Percentiles rank a stretch among this genome's conserved stretches.
Evolutionary conservation across 768 basidiomycete species (phyloP).

Genomic region (Panellus pusillus): DNA sequence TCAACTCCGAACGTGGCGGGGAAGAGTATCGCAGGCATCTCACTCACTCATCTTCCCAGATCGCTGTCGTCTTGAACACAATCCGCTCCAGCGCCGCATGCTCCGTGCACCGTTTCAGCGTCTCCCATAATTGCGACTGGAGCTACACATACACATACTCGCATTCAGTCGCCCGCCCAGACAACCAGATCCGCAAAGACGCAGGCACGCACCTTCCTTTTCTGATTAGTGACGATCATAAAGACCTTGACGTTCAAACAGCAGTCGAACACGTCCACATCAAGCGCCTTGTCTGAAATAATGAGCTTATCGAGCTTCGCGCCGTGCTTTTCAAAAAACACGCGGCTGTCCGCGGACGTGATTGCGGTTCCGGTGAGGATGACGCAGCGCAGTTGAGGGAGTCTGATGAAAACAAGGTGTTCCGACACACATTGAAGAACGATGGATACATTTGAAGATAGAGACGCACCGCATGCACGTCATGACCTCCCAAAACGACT

Average conservation of each 20-base stretch:
- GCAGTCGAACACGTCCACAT: neutral
- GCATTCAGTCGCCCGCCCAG: neutral
- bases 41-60: neutral
- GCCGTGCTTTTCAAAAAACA: slow-evolving; percentile 2
- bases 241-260: neutral
- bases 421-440: too few species aligned
- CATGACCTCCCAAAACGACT: neutral
- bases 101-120: neutral
- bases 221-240: too few species aligned
- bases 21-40: too few species aligned
- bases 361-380: neutral
- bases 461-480: slow-evolving; percentile 3
- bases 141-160: neutral
- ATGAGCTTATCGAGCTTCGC: neutral
- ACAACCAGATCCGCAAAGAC: too few species aligned
- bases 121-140: neutral
- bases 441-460: too few species aligned
- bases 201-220: too few species aligned
- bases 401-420: neutral
- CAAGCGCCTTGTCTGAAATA: neutral
- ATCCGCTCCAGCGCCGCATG: slow-evolving; percentile 4
- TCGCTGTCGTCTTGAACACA: neutral
- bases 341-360: neutral
- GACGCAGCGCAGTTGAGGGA: neutral
- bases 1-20: too few species aligned